These are phyloP conservation scores for Ramichloridium luteum DNA, from an alignment of 2,329 filamentous ascomycete genomes.

Conservation along the genomic window DNA sequence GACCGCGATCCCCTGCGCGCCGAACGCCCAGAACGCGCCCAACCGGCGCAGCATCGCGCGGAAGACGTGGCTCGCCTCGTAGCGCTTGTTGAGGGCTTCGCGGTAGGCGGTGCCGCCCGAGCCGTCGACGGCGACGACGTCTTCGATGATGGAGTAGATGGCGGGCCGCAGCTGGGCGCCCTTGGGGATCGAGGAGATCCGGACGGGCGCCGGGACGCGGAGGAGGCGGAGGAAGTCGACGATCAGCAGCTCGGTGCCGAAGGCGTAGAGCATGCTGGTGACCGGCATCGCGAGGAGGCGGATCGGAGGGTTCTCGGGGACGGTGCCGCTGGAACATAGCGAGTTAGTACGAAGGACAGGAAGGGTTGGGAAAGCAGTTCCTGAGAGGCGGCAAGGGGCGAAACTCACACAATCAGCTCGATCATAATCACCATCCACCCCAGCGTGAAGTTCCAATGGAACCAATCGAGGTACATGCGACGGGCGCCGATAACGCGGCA, in stretches of 20 bases:
- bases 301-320: constrained; percentile 37
- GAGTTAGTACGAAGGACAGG: constrained; percentile 6
- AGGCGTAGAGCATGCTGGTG: constrained; percentile 39
- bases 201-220: constrained; percentile 35
- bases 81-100: constrained; percentile 39
- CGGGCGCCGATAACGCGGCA: constrained; percentile 40
- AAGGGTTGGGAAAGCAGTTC: neutral
- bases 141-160: constrained; percentile 44
- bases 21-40: constrained; percentile 42
- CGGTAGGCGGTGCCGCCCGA: constrained; percentile 41
- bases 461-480: constrained; percentile 40
- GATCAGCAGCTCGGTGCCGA: constrained; percentile 39
- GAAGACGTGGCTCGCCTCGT: constrained; percentile 42
- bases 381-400: neutral
- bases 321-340: constrained; percentile 29
- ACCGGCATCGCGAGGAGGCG: constrained; percentile 43
- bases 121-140: constrained; percentile 42
- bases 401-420: constrained; percentile 39
- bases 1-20: constrained; percentile 29
- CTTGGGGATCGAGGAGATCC: constrained; percentile 41
- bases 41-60: constrained; percentile 40
- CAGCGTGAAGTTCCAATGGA: constrained; percentile 45
- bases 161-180: constrained; percentile 40
- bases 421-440: constrained; percentile 46
- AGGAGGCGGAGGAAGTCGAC: constrained; percentile 37